These are phyloP conservation scores for Pyricularia grisea DNA, from an alignment of 2,329 filamentous ascomycete genomes.

Conservation along the genomic window DNA sequence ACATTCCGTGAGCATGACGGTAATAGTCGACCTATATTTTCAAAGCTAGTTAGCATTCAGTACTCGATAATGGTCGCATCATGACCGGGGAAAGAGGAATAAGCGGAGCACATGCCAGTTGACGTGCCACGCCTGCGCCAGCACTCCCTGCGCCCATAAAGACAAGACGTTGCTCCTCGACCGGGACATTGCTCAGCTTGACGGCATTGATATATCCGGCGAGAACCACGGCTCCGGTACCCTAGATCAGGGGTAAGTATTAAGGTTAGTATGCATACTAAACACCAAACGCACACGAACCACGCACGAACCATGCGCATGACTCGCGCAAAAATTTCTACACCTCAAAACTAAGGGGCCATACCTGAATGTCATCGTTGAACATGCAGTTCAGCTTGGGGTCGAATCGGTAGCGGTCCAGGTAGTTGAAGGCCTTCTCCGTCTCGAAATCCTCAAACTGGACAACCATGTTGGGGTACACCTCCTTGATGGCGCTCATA, in stretches of 20 bases:
- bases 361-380: slow-evolving; percentile 78
- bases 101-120: slow-evolving; percentile 41
- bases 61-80: too few relatives aligned
- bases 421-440: slow-evolving; percentile 78
- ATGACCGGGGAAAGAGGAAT: too few relatives aligned
- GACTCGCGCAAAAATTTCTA: neutral
- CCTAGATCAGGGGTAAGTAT: slow-evolving; percentile 34
- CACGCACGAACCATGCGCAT: too few relatives aligned
- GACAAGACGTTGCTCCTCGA: slow-evolving; percentile 86
- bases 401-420: slow-evolving; percentile 73
- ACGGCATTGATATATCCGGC: slow-evolving; percentile 71
- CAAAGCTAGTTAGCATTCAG: too few relatives aligned
- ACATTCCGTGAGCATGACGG: slow-evolving; percentile 72
- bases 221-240: slow-evolving; percentile 89
- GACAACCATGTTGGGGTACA: slow-evolving; percentile 59
- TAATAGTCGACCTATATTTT: slow-evolving; percentile 68
- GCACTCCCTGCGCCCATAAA: slow-evolving; percentile 95
- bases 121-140: slow-evolving; percentile 94
- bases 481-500: slow-evolving; percentile 81
- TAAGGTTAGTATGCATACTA: neutral
- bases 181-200: slow-evolving; percentile 73
- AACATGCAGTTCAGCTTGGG: slow-evolving; percentile 72
- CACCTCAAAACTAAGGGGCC: neutral
- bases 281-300: neutral
- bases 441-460: slow-evolving; percentile 99